Evolutionary conservation across 129 eudicot species (phyloP), one percentile per base, ranked within the genome.

Genomic region (Smallanthus sonchifolius): DNA sequence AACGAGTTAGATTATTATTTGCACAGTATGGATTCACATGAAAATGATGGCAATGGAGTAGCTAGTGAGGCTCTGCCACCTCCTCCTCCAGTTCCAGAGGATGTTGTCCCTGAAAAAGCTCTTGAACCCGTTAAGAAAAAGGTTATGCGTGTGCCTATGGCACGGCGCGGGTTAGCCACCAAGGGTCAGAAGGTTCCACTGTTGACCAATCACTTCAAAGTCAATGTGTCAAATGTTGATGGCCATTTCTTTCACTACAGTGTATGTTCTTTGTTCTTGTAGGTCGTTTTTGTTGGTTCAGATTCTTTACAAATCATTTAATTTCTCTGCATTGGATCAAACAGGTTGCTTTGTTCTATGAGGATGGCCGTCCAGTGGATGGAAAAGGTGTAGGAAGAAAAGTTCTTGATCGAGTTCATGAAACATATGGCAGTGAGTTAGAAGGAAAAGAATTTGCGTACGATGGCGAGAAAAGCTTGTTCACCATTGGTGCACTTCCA

Each of bases 401-500:
- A 59, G 91, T 95, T 40, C 81, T 95, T 2, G 99, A 95, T 74
- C 77, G 87, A 17, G 96, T 95, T 3, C 91, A 85, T 6, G 88
- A 87, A 49, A 95, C 97, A 0, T 91, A 91, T 67, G 84, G 61
- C 24, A 67, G 85, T 10, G 97, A 95, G 79, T 43, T 95, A 59
- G 93, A 79, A 8, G 96, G 97, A 0, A 91, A 91, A 62, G 84
- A 88, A 8, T 91, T 91, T 37, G 99, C 99, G 0, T 95, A 95
- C 73, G 99, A 95, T 77, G 99, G 99, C 0, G 99, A 95, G 30
- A 91, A 91, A 82, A 91, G 96, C 17, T 70, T 95, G 85, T 95
- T 95, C 40, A 95, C 97, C 4, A 79, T 91, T 73, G 99, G 99
- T 5, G 69, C 99, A 14, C 99, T 95, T 16, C 97, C 97, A 1